Evolutionary conservation across 2,329 filamentous ascomycete genomes (phyloP).

Genomic region (Ceratocystis ficicola): DNA sequence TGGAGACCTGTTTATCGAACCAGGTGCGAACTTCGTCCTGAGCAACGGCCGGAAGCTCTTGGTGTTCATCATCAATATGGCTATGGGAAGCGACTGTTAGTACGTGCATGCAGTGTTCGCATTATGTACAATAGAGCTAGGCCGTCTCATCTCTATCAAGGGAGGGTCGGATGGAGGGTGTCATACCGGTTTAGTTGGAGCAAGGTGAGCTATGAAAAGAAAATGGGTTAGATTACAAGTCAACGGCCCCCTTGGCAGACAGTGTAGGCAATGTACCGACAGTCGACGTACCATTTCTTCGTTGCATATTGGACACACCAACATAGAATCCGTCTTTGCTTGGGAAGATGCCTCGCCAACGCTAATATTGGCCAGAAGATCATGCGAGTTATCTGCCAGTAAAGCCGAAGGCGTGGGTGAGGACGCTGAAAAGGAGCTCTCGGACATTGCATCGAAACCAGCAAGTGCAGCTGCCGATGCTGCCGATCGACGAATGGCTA

Average conservation of each 20-base stretch:
- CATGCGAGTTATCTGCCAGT: constrained; percentile 58
- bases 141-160: not conserved
- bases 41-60: constrained; percentile 74
- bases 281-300: constrained; percentile 73
- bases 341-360: constrained; percentile 41
- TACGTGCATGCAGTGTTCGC: not conserved
- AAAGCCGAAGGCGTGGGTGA: constrained; percentile 53
- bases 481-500: not conserved
- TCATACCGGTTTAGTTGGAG: constrained; percentile 70
- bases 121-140: too few species aligned
- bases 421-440: constrained; percentile 42
- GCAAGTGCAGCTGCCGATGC: not conserved
- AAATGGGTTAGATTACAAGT: constrained; percentile 10
- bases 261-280: too few species aligned
- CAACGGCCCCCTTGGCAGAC: not conserved
- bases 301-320: constrained; percentile 94
- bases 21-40: constrained; percentile 94
- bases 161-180: not conserved
- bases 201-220: constrained; percentile 58
- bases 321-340: constrained; percentile 47
- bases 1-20: constrained; percentile 90
- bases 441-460: constrained; percentile 2
- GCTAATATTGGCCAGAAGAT: constrained; percentile 70
- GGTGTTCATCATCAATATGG: constrained; percentile 75
- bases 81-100: constrained; percentile 24